Base-by-base conservation (phyloP, 208 protist genomes). In the Crithidia acanthocephali region DNA sequence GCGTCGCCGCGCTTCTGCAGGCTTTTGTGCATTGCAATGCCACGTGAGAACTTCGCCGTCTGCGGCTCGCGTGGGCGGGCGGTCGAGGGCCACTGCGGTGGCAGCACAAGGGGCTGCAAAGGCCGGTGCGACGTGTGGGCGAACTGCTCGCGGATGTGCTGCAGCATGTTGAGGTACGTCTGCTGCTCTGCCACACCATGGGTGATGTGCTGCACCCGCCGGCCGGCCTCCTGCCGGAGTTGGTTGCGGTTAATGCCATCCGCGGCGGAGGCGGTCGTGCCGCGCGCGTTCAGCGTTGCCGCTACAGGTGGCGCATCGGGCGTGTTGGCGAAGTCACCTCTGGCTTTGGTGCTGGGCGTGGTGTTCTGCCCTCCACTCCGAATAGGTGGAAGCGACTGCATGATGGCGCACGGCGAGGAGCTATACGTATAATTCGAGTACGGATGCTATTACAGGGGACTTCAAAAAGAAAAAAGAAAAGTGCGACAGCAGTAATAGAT, bases 101-200 rank as follows among this genome's bases (percentile, higher is more conserved):
- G 84, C 25, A 79, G 59, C 52, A 91, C 77, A 9, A 82, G 70
- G 8, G 88, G 85, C 15, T 81, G 79, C 50, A 84, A 65, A 11
- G 50, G 44, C 47, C 44, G 50, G 30, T 72, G 52, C 16, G 64
- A 65, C 9, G 37, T 57, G 60, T 72, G 59, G 5, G 77, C 55
- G 32, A 94, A 94, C 30, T 85, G 84, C 27, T 68, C 68, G 0
- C 84, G 84, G 37, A 94, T 82, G 48, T 81, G 72, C 40, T 72
- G 68, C 18, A 94, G 64, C 73, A 94, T 79, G 44, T 83, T 78
- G 25, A 79, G 45, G 35, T 90, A 87, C 23, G 64, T 77, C 37
- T 71, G 35, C 30, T 62, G 62, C 57, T 77, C 72, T 16, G 72
- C 57, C 27, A 77, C 72, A 33, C 72, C 72, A 57, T 67, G 68